These are phyloP conservation scores for Podila epigama DNA, from an alignment of 192 early-diverging fungal genomes.

Conservation along the genomic window DNA sequence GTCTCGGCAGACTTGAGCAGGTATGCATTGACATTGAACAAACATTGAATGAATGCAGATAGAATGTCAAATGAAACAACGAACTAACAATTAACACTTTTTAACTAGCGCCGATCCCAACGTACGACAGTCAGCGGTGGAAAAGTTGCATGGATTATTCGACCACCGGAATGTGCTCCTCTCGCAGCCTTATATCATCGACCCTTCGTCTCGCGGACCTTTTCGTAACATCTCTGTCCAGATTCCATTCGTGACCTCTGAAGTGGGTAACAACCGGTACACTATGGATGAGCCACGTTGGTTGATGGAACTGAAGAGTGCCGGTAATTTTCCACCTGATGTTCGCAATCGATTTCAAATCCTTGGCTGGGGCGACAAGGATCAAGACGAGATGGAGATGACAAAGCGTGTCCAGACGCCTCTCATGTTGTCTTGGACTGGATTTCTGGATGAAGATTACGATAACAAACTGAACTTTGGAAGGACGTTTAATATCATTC, in stretches of 20 bases:
- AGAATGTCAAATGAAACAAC: neutral
- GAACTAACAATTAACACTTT: neutral
- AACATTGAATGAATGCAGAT: too few species aligned
- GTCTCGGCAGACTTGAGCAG: slow-evolving; percentile 56
- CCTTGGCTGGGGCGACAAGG: slow-evolving; percentile 61
- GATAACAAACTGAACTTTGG: slow-evolving; percentile 41
- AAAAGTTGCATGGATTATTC: slow-evolving; percentile 53
- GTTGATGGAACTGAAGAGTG: slow-evolving; percentile 56
- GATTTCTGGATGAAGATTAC: slow-evolving; percentile 58
- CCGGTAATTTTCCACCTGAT: slow-evolving; percentile 56
- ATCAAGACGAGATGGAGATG: slow-evolving; percentile 53
- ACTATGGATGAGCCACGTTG: slow-evolving; percentile 61
- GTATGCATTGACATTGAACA: too few species aligned
- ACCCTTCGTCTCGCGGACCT: slow-evolving; percentile 53
- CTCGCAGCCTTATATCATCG: slow-evolving; percentile 54
- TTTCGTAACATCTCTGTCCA: slow-evolving; percentile 55
- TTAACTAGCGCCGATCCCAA: slow-evolving; percentile 44
- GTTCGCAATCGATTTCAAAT: slow-evolving; percentile 59
- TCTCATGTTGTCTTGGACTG: slow-evolving; percentile 54
- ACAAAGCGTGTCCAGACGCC: slow-evolving; percentile 55
- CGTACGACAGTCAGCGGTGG: slow-evolving; percentile 44
- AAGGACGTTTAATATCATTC: slow-evolving; percentile 12
- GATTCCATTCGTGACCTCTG: slow-evolving; percentile 60
- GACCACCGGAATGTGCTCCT: slow-evolving; percentile 58
- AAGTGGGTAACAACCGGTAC: slow-evolving; percentile 59